Evolutionary conservation across 2,329 filamentous ascomycete genomes (phyloP).

Genomic region (Emmonsiellopsis sp.): DNA sequence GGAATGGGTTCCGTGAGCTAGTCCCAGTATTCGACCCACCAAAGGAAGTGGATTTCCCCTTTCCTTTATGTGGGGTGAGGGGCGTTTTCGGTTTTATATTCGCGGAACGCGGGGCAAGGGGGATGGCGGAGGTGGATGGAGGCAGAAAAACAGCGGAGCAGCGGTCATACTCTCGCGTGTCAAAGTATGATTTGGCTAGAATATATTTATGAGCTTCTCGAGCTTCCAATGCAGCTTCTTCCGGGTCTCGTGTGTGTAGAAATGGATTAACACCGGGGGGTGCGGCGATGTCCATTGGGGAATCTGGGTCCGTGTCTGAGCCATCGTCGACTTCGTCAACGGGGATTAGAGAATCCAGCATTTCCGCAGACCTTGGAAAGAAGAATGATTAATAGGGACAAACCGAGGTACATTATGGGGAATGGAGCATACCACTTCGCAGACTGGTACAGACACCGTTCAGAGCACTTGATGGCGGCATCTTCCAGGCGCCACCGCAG

Average conservation of each 20-base stretch:
- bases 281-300: constrained; percentile 51
- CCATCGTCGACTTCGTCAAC: constrained; percentile 41
- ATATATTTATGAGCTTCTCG: constrained; percentile 76
- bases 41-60: constrained; percentile 46
- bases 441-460: constrained; percentile 89
- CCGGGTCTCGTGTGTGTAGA: constrained; percentile 52
- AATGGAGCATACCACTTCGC: constrained; percentile 68
- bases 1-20: constrained; percentile 31
- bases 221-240: constrained; percentile 67
- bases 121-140: constrained; percentile 63
- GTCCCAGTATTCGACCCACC: constrained; percentile 27
- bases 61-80: constrained; percentile 45
- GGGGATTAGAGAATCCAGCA: constrained; percentile 69
- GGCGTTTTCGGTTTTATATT: constrained; percentile 30
- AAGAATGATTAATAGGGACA: background rate
- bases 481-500: constrained; percentile 70
- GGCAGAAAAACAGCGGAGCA: constrained; percentile 84
- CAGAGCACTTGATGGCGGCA: constrained; percentile 82
- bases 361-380: constrained; percentile 72
- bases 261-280: constrained; percentile 44
- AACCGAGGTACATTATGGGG: background rate
- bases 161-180: constrained; percentile 89
- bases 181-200: constrained; percentile 87
- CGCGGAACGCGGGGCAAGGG: constrained; percentile 42
- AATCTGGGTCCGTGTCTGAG: constrained; percentile 52